A percentile compares a stretch with the other conserved stretches of the same genome.
Conservation (phyloP, 169 alveolate species). For the Amoebophrya sp. region DNA sequence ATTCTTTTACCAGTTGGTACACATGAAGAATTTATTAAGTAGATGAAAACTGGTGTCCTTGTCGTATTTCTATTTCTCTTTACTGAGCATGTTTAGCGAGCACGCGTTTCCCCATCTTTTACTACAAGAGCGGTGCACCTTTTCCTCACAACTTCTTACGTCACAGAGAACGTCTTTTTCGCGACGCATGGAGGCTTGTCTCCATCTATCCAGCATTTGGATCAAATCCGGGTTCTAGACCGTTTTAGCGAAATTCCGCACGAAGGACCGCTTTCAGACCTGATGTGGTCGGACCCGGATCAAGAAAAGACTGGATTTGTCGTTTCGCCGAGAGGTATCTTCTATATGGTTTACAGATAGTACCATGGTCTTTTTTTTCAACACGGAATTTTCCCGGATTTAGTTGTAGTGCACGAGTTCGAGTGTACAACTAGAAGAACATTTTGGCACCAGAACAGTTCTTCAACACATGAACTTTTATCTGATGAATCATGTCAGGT, state of each 20-base stretch:
- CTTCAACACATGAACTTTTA: not conserved
- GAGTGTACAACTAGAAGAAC: not conserved
- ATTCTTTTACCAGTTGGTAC: no score
- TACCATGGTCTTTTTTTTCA: not conserved
- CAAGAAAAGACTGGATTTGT: conserved; percentile 68
- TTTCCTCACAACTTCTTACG: no score
- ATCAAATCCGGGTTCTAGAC: conserved; percentile 72
- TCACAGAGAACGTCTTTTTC: conserved; percentile 66
- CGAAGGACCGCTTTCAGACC: conserved; percentile 93
- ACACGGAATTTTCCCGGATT: not conserved
- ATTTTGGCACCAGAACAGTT: no score
- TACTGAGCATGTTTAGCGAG: no score
- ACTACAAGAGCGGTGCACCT: no score
- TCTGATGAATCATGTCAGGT: conserved; percentile 59
- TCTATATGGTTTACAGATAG: conserved; percentile 23
- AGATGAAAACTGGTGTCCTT: no score
- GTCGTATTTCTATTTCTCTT: no score
- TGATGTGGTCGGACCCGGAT: conserved; percentile 92
- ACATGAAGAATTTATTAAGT: no score
- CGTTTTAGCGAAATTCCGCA: conserved; percentile 86
- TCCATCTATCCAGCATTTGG: conserved; percentile 82
- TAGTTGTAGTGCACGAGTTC: not conserved
- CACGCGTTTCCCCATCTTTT: no score
- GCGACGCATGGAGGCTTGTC: conserved; percentile 94
- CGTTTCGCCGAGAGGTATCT: conserved; percentile 30